phyloP scores from a whole-genome alignment of 2,329 filamentous ascomycete species.

The Aspergillus sp. region DNA sequence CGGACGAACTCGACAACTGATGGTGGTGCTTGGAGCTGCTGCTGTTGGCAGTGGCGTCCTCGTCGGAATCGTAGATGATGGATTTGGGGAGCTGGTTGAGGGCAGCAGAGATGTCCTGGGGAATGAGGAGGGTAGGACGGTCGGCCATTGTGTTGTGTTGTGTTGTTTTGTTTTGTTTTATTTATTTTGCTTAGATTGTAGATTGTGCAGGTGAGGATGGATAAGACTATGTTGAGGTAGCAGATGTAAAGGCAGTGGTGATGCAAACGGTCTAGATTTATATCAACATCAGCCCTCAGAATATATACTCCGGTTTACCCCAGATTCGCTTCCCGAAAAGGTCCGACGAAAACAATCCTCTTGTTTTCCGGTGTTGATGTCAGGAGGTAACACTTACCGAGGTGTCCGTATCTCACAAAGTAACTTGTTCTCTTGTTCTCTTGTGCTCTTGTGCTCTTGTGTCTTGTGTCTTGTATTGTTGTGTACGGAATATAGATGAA shows the following conservation, averaged over 20 bases:
- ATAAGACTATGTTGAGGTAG: too few relatives aligned
- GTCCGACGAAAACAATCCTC: not conserved
- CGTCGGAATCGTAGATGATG: not conserved
- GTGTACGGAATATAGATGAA: too few relatives aligned
- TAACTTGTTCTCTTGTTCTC: too few relatives aligned
- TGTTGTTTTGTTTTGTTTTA: not conserved
- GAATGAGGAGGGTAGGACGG: conserved; percentile 20
- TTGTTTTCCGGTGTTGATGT: not conserved
- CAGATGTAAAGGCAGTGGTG: not conserved
- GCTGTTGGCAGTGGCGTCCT: not conserved
- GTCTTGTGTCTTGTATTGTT: too few relatives aligned
- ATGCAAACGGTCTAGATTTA: not conserved
- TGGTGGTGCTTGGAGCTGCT: conserved; percentile 13
- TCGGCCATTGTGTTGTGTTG: conserved; percentile 2
- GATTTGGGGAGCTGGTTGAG: conserved; percentile 13
- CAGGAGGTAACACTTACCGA: not conserved
- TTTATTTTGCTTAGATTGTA: not conserved
- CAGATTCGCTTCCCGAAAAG: not conserved
- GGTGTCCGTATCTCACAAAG: not conserved
- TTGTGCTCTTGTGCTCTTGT: too few relatives aligned
- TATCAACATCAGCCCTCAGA: not conserved
- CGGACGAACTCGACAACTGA: not conserved
- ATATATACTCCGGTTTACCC: not conserved
- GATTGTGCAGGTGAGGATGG: not conserved
- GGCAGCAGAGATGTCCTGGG: conserved; percentile 34